phyloP scores from a whole-genome alignment of 495 filamentous ascomycete species.

The Aspergillus indologenus region DNA sequence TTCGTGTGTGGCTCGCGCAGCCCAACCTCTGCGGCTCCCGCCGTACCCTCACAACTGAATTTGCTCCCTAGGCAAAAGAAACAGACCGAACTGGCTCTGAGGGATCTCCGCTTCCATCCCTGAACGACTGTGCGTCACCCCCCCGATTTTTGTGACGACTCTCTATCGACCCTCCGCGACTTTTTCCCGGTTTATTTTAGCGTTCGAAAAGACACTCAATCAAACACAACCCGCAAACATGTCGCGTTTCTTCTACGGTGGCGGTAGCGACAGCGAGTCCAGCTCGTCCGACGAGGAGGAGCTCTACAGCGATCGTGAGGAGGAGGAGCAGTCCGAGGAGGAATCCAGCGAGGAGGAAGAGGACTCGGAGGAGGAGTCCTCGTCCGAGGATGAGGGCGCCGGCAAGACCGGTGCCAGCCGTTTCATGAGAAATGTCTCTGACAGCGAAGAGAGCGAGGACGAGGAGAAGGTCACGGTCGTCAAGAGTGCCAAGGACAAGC shows the following conservation, averaged over 20 bases:
- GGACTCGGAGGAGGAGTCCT: constrained; percentile 49
- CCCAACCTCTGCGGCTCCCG: constrained; percentile 32
- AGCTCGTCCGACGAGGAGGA: constrained; percentile 83
- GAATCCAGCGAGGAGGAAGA: constrained; percentile 73
- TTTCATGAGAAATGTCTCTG: constrained; percentile 76
- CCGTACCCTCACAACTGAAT: constrained; percentile 37
- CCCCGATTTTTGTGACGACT: constrained; percentile 9
- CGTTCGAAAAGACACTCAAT: constrained; percentile 1
- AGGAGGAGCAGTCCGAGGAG: constrained; percentile 65
- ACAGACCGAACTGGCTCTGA: constrained; percentile 12
- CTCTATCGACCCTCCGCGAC: constrained; percentile 13
- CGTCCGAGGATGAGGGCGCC: constrained; percentile 58
- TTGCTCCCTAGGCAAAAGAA: constrained; percentile 21
- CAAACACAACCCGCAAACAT: constrained; percentile 32
- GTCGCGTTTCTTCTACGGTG: constrained; percentile 95
- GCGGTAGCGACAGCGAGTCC: constrained; percentile 79
- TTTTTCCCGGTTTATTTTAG: constrained; percentile 22
- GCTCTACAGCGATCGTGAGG: constrained; percentile 75
- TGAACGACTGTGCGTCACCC: constrained; percentile 1
- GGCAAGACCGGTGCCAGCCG: constrained; percentile 67
- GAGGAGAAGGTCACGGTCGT: constrained; percentile 78
- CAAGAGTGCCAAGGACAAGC: constrained; percentile 98
- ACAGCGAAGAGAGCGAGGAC: constrained; percentile 80
- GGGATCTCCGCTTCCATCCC: neutral
- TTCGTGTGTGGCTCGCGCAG: constrained; percentile 47